These are phyloP conservation scores for Blastocystis sp. DNA, from an alignment of 352 stramenopile species.

Conservation along the genomic window DNA sequence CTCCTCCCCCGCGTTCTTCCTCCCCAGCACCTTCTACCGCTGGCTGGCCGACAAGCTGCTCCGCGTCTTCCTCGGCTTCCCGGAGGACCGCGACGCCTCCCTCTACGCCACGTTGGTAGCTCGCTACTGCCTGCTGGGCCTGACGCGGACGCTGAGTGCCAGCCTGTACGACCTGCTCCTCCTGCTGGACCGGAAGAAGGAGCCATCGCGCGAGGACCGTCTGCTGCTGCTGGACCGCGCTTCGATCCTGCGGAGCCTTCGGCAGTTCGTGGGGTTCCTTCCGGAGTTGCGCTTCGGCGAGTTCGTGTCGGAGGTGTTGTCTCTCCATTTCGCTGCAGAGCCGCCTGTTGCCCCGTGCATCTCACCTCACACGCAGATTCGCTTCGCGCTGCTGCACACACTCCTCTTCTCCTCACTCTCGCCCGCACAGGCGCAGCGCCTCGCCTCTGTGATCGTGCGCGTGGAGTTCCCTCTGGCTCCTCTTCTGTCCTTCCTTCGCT, in stretches of 20 bases:
- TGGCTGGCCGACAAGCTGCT: constrained; percentile 13
- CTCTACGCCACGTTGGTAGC: neutral
- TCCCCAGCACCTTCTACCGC: neutral
- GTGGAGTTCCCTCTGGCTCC: neutral
- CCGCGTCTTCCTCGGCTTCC: constrained; percentile 14
- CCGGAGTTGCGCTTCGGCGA: neutral
- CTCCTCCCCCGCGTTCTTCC: constrained; percentile 16
- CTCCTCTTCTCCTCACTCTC: neutral
- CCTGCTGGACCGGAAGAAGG: neutral
- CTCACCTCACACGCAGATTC: neutral
- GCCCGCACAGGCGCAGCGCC: neutral
- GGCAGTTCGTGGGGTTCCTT: neutral
- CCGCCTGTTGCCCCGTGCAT: too few relatives aligned
- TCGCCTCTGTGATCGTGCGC: neutral
- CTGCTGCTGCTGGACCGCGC: neutral
- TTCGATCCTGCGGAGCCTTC: neutral
- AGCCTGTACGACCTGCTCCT: constrained; percentile 15
- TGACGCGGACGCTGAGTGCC: neutral
- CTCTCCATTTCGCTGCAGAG: neutral
- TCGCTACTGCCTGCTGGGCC: constrained; percentile 32
- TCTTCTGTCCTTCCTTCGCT: neutral
- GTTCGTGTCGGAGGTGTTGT: neutral
- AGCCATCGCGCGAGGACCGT: neutral
- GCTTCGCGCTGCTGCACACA: neutral
- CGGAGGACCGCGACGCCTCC: neutral